Conservation (phyloP, 495 filamentous ascomycete species). For the Ascodesmis nigricans region DNA sequence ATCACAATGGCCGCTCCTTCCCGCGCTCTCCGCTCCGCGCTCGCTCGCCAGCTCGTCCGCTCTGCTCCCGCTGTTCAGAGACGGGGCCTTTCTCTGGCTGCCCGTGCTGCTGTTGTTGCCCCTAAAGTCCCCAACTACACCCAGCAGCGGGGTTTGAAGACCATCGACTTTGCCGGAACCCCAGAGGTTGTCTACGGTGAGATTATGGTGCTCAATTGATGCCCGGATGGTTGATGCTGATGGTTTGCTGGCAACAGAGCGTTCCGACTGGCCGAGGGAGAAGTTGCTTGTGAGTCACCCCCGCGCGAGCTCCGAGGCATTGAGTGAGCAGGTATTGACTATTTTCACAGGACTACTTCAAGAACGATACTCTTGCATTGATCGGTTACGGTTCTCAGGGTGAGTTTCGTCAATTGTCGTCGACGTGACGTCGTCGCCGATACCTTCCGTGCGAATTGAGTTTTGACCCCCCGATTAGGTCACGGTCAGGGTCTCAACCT, state of each 20-base stretch:
- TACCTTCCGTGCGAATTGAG: neutral
- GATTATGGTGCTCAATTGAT: constrained; percentile 14
- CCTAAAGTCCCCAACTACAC: constrained; percentile 30
- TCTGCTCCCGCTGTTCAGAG: constrained; percentile 43
- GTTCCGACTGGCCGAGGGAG: constrained; percentile 92
- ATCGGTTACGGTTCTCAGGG: constrained; percentile 95
- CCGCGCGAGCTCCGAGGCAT: neutral
- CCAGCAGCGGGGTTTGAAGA: constrained; percentile 66
- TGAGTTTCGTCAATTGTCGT: constrained; percentile 6
- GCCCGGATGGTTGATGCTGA: constrained; percentile 4
- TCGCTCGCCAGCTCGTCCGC: constrained; percentile 51
- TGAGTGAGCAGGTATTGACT: constrained; percentile 2
- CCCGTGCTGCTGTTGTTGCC: constrained; percentile 32
- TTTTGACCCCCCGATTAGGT: constrained; percentile 28
- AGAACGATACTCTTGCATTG: constrained; percentile 95
- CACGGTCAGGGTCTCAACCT: constrained; percentile 98
- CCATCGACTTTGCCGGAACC: constrained; percentile 79
- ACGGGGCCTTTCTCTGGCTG: constrained; percentile 46
- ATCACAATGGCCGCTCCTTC: constrained; percentile 52
- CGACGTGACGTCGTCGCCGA: too few species aligned
- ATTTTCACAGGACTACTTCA: constrained; percentile 69
- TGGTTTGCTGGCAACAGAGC: constrained; percentile 39
- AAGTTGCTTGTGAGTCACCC: constrained; percentile 60
- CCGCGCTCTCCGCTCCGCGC: constrained; percentile 50
- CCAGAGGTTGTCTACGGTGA: constrained; percentile 83